phyloP scores from a whole-genome alignment of 192 early-diverging fungal species.

The Umbelopsis ramanniana region DNA sequence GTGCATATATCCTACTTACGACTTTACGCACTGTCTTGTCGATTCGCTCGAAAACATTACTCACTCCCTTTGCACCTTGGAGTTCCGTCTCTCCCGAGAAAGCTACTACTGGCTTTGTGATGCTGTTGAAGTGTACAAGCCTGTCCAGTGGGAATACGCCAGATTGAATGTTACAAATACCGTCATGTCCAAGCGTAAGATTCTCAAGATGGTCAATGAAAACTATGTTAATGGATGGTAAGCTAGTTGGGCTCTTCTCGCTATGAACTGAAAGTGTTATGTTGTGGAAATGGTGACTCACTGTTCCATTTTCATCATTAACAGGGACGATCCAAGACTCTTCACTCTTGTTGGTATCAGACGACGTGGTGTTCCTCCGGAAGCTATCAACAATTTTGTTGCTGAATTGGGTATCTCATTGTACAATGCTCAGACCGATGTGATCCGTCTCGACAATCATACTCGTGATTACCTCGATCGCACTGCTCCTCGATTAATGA shows the following conservation, averaged over 20 bases:
- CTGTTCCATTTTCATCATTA: neutral
- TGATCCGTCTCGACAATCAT: constrained; percentile 90
- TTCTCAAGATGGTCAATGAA: constrained; percentile 87
- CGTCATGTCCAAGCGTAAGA: constrained; percentile 97
- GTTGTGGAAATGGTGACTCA: neutral
- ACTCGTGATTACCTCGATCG: constrained; percentile 94
- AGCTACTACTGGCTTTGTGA: constrained; percentile 99
- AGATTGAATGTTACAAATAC: constrained; percentile 93
- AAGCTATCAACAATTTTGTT: constrained; percentile 98
- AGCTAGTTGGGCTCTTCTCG: neutral
- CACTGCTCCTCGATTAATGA: constrained; percentile 92
- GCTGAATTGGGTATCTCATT: constrained; percentile 91
- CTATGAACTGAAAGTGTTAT: neutral
- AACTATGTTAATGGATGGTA: constrained; percentile 77
- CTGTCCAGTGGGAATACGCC: constrained; percentile 99
- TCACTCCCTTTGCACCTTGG: constrained; percentile 97
- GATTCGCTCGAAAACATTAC: constrained; percentile 99
- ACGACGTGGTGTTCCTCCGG: constrained; percentile 95
- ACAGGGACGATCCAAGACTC: constrained; percentile 90
- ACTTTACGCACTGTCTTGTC: constrained; percentile 97
- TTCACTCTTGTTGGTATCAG: constrained; percentile 95
- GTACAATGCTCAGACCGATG: constrained; percentile 79
- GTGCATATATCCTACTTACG: constrained; percentile 99
- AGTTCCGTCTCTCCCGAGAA: constrained; percentile 91
- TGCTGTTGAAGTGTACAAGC: constrained; percentile 98